phyloP scores from a whole-genome alignment of 371 early-diverging fungal genomes.

The Mucor indicus region DNA sequence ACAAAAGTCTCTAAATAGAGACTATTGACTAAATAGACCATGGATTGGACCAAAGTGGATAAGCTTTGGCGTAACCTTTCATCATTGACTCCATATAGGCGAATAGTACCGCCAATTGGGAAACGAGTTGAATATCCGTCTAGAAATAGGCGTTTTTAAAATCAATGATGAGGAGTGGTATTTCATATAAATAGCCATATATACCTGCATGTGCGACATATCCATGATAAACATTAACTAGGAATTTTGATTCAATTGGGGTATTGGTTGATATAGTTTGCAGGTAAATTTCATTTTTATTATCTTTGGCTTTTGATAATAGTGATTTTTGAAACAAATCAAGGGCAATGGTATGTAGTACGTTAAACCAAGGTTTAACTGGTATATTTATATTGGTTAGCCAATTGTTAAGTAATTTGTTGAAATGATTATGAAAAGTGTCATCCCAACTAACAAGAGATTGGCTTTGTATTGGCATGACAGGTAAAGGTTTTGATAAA shows the following conservation, averaged over 20 bases:
- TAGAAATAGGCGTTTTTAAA: neutral
- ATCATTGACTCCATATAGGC: slow-evolving; percentile 16
- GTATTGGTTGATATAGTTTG: slow-evolving; percentile 8
- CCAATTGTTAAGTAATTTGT: slow-evolving; percentile 24
- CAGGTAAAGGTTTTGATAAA: slow-evolving; percentile 3
- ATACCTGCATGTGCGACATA: neutral
- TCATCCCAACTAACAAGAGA: slow-evolving; percentile 14
- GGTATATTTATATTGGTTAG: slow-evolving; percentile 13
- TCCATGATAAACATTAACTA: slow-evolving; percentile 22
- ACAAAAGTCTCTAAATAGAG: slow-evolving; percentile 25
- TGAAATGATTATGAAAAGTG: slow-evolving; percentile 28
- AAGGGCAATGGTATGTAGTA: slow-evolving; percentile 7
- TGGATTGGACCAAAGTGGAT: neutral
- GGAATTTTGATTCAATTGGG: slow-evolving; percentile 22
- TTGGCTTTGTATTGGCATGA: neutral
- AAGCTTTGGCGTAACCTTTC: neutral
- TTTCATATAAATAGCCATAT: neutral
- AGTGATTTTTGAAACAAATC: slow-evolving; percentile 5
- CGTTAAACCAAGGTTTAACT: slow-evolving; percentile 15
- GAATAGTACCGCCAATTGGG: slow-evolving; percentile 18
- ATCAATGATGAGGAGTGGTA: neutral
- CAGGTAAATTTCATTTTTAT: slow-evolving; percentile 4
- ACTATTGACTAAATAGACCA: slow-evolving; percentile 16
- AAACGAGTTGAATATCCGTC: slow-evolving; percentile 1
- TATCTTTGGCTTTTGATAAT: neutral